A percentile compares a stretch with the other conserved stretches of the same genome.
Evolutionary conservation across 129 eudicot species (phyloP).

Genomic region (Flaveria linearis): DNA sequence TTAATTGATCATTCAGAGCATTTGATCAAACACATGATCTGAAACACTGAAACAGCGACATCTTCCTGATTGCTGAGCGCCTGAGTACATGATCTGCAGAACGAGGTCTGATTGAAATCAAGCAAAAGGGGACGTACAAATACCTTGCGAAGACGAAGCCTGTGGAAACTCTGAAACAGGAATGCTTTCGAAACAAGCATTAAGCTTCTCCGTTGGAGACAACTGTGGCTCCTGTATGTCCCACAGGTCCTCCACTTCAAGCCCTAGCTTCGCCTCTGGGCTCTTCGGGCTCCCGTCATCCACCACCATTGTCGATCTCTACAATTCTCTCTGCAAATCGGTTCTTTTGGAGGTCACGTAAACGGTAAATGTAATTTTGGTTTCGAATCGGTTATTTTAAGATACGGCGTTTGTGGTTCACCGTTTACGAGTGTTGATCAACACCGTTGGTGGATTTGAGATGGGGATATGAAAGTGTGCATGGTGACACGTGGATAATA

Average conservation of each 20-base stretch:
- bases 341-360: conserved; percentile 27
- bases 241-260: conserved; percentile 90
- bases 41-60: too few species aligned
- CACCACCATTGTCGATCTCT: conserved; percentile 31
- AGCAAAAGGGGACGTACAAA: neutral
- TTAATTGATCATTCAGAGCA: neutral
- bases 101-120: neutral
- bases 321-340: conserved; percentile 16
- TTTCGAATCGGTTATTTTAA: conserved; percentile 6
- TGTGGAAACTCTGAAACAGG: conserved; percentile 90
- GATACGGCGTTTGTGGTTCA: conserved; percentile 13
- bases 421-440: neutral
- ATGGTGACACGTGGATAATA: conserved; percentile 32
- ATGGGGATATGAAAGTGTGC: conserved; percentile 6
- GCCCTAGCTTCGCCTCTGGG: conserved; percentile 88
- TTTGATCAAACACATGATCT: neutral
- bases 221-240: conserved; percentile 79
- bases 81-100: neutral
- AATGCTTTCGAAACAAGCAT: conserved; percentile 87
- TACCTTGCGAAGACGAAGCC: conserved; percentile 74
- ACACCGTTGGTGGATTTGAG: conserved; percentile 21
- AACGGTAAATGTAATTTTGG: neutral
- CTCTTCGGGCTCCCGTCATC: conserved; percentile 61
- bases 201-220: conserved; percentile 87
- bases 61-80: neutral